A percentile compares a stretch with the other conserved stretches of the same genome.
phyloP scores from a whole-genome alignment of 805 yeast species.

The Metschnikowia continentalis region DNA sequence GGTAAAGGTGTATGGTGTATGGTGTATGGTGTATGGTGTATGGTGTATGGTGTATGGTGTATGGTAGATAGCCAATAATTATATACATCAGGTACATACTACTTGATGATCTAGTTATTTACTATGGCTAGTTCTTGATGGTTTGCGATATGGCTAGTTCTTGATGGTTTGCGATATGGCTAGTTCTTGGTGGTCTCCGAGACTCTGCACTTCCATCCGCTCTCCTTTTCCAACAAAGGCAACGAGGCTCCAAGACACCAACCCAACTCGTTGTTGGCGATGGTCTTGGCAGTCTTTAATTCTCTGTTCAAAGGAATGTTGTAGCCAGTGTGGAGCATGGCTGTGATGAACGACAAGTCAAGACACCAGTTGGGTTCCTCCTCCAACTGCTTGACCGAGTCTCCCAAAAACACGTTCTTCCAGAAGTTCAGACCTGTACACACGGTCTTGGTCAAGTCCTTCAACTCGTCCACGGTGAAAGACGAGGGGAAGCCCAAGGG shows the following conservation, averaged over 20 bases:
- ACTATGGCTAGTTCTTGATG: no score
- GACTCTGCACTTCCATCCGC: slow-evolving; percentile 68
- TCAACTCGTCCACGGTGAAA: slow-evolving; percentile 79
- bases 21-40: no score
- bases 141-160: neutral
- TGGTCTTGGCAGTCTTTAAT: slow-evolving; percentile 86
- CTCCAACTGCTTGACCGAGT: slow-evolving; percentile 59
- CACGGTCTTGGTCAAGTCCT: slow-evolving; percentile 75
- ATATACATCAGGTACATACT: no score
- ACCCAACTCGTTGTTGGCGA: slow-evolving; percentile 86
- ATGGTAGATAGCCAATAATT: no score
- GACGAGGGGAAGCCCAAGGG: slow-evolving; percentile 94
- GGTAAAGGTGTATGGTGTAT: no score
- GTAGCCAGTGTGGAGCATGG: slow-evolving; percentile 92
- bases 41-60: no score
- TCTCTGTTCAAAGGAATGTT: slow-evolving; percentile 90
- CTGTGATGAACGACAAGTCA: slow-evolving; percentile 85
- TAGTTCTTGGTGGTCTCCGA: slow-evolving; percentile 11
- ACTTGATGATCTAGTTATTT: no score
- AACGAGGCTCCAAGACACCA: slow-evolving; percentile 99
- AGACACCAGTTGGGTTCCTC: slow-evolving; percentile 92
- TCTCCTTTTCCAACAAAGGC: slow-evolving; percentile 66
- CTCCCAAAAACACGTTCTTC: slow-evolving; percentile 64
- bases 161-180: no score
- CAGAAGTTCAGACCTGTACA: slow-evolving; percentile 81